phyloP scores from a whole-genome alignment of 768 basidiomycete genomes.

The Lactifluus volemus region DNA sequence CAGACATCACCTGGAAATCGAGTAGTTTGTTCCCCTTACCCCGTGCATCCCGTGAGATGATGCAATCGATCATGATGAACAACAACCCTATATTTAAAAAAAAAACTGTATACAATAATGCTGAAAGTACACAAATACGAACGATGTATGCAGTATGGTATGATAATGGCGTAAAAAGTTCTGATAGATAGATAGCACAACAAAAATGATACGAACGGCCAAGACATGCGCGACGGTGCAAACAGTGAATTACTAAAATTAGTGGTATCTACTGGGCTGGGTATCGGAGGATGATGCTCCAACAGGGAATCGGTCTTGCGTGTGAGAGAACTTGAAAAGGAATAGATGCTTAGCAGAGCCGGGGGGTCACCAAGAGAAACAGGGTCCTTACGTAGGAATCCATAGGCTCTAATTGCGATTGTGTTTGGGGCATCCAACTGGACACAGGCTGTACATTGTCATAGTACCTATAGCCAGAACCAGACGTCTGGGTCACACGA shows the following conservation, averaged over 20 bases:
- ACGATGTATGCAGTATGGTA: conserved; percentile 15
- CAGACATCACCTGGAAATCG: not conserved
- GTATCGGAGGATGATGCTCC: conserved; percentile 38
- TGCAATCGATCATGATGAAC: not conserved
- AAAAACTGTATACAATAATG: conserved; percentile 18
- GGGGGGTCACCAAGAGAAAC: not conserved
- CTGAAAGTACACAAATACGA: conserved; percentile 10
- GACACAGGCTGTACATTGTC: conserved; percentile 33
- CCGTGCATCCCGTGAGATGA: not conserved
- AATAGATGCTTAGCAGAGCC: not conserved
- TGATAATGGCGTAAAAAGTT: conserved; percentile 12
- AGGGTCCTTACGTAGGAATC: conserved; percentile 53
- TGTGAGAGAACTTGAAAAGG: conserved; percentile 28
- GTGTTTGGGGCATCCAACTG: conserved; percentile 35
- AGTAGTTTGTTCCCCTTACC: not conserved
- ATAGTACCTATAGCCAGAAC: conserved; percentile 27
- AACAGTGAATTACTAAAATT: conserved; percentile 30
- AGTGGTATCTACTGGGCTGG: conserved; percentile 45
- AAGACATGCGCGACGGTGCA: conserved; percentile 16
- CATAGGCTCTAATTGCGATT: conserved; percentile 41
- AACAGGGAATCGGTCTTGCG: conserved; percentile 42
- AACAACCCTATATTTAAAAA: conserved; percentile 1
- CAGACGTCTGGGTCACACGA: conserved; percentile 31
- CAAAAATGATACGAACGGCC: conserved; percentile 10
- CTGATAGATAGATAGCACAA: conserved; percentile 2